Percentiles rank a stretch among this genome's conserved stretches.
phyloP scores from a whole-genome alignment of 305 asterid species.

The Plantago lanceolata region DNA sequence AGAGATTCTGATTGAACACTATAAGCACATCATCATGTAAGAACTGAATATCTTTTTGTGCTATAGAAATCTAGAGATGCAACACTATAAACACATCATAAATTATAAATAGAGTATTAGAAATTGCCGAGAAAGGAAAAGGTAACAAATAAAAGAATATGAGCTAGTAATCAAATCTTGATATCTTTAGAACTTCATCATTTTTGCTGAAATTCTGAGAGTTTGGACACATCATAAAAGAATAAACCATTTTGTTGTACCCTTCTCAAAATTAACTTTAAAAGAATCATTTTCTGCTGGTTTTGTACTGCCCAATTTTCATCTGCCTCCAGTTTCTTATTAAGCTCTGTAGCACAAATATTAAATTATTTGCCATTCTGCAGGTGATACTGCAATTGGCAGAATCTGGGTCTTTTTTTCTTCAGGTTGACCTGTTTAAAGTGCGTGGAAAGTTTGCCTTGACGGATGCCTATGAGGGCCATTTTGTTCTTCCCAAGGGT shows the following conservation, averaged over 20 bases:
- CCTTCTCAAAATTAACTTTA: no score
- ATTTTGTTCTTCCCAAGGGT: constrained; percentile 83
- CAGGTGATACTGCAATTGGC: constrained; percentile 89
- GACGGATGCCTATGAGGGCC: constrained; percentile 96
- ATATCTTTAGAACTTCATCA: not conserved
- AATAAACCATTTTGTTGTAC: no score
- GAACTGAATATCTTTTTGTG: not conserved
- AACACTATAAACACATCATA: not conserved
- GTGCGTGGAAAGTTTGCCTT: constrained; percentile 96
- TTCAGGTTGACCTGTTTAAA: constrained; percentile 89
- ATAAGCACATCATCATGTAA: constrained; percentile 1
- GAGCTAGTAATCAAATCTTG: not conserved
- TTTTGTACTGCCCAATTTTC: constrained; percentile 12
- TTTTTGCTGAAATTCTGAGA: not conserved
- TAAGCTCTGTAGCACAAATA: constrained; percentile 19
- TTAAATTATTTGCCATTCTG: constrained; percentile 27
- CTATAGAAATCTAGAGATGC: not conserved
- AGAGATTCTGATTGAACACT: constrained; percentile 3
- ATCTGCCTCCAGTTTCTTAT: not conserved
- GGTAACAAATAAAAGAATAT: not conserved
- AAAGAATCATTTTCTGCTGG: not conserved
- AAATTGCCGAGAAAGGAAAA: not conserved
- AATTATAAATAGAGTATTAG: not conserved
- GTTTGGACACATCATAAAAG: not conserved
- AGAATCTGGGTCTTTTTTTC: constrained; percentile 82